Conservation (phyloP, 495 filamentous ascomycete genomes). For the Trichoderma virens region DNA sequence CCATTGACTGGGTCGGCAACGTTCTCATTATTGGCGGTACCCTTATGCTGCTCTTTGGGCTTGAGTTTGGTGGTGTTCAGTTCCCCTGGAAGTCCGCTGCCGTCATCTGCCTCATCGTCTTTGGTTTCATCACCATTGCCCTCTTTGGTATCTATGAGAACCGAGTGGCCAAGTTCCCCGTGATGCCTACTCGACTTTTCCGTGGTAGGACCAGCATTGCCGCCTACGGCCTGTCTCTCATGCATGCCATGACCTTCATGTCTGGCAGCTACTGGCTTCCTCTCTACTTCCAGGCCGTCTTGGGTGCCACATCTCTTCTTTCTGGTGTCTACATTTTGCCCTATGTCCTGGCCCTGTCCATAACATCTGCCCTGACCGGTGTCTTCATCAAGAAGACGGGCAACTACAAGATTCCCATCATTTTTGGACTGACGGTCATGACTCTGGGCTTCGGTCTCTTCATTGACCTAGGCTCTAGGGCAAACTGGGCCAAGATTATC, state of each 20-base stretch:
- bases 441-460: constrained; percentile 59
- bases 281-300: constrained; percentile 70
- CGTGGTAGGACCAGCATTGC: constrained; percentile 50
- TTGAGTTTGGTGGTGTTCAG: constrained; percentile 70
- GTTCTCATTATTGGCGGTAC: constrained; percentile 66
- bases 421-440: constrained; percentile 48
- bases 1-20: constrained; percentile 70
- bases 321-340: constrained; percentile 77
- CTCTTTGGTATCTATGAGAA: constrained; percentile 63
- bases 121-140: constrained; percentile 54
- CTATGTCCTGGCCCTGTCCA: constrained; percentile 60
- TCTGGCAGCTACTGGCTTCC: constrained; percentile 67
- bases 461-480: constrained; percentile 43
- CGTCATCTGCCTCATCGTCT: constrained; percentile 72
- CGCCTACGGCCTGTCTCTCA: constrained; percentile 48
- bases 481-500: constrained; percentile 53
- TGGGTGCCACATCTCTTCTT: constrained; percentile 62
- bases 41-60: constrained; percentile 72
- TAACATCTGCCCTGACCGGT: constrained; percentile 57
- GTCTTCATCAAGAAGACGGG: constrained; percentile 69
- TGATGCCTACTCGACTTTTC: constrained; percentile 71
- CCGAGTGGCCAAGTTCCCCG: constrained; percentile 65
- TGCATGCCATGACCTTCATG: constrained; percentile 70
- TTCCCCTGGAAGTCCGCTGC: constrained; percentile 67
- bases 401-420: constrained; percentile 45